Conservation (phyloP, 2,329 filamentous ascomycete genomes). For the Iodosphaeria phyllophila region DNA sequence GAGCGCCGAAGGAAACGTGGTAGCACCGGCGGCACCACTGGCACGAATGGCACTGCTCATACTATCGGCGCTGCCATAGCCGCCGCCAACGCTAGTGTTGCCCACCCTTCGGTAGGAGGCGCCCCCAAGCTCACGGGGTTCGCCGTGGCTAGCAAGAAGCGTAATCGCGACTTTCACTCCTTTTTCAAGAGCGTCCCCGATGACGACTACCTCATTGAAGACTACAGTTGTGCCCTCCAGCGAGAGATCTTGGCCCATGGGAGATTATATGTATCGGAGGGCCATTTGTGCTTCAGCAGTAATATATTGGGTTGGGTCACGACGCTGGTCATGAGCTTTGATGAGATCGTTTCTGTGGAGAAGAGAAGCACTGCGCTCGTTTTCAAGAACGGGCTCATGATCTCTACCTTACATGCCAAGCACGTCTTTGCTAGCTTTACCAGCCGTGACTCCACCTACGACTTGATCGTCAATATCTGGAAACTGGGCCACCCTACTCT, state of each 20-base stretch:
- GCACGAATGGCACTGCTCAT: slow-evolving; percentile 33
- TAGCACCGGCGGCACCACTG: slow-evolving; percentile 53
- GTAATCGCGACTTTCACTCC: slow-evolving; percentile 86
- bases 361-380: slow-evolving; percentile 90
- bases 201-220: slow-evolving; percentile 94
- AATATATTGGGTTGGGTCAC: slow-evolving; percentile 98
- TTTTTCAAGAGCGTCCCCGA: slow-evolving; percentile 94
- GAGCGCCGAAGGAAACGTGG: slow-evolving; percentile 55
- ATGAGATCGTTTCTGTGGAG: slow-evolving; percentile 91
- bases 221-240: slow-evolving; percentile 93
- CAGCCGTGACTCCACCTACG: slow-evolving; percentile 87
- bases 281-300: slow-evolving; percentile 95
- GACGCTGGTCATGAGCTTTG: slow-evolving; percentile 92
- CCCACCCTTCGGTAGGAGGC: slow-evolving; percentile 38
- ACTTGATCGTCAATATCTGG: slow-evolving; percentile 95
- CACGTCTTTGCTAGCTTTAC: slow-evolving; percentile 94
- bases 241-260: slow-evolving; percentile 90
- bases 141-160: slow-evolving; percentile 86
- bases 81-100: slow-evolving; percentile 51
- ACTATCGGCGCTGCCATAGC: slow-evolving; percentile 56
- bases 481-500: slow-evolving; percentile 87
- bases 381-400: slow-evolving; percentile 94
- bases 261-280: slow-evolving; percentile 87
- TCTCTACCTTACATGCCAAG: slow-evolving; percentile 85
- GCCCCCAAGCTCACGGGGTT: slow-evolving; percentile 78